Conservation (phyloP, 768 basidiomycete species). For the Tulasnella sp. region DNA sequence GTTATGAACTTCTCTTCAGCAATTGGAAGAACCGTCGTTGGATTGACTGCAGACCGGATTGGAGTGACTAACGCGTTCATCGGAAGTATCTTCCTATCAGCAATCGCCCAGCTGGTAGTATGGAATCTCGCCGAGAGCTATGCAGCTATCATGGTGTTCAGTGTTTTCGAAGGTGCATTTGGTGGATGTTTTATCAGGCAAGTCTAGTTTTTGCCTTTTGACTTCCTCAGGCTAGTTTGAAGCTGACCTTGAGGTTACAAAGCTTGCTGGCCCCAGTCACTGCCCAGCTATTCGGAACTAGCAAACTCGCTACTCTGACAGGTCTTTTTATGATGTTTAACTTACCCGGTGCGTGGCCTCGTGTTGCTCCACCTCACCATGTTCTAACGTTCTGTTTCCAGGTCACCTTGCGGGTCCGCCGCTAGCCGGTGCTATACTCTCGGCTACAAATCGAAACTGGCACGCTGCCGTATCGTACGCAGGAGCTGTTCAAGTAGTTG, state of each 20-base stretch:
- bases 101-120: slow-evolving; percentile 34
- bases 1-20: slow-evolving; percentile 29
- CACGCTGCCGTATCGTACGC: slow-evolving; percentile 29
- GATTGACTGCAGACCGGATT: slow-evolving; percentile 34
- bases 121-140: slow-evolving; percentile 36
- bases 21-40: slow-evolving; percentile 32
- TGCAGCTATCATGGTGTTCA: slow-evolving; percentile 30
- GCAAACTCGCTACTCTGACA: slow-evolving; percentile 20
- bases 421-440: slow-evolving; percentile 31
- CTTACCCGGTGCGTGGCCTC: slow-evolving; percentile 23
- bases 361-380: neutral
- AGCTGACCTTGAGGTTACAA: neutral
- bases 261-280: slow-evolving; percentile 32
- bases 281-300: slow-evolving; percentile 26
- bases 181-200: slow-evolving; percentile 32
- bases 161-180: slow-evolving; percentile 32
- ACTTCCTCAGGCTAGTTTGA: neutral
- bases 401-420: slow-evolving; percentile 32
- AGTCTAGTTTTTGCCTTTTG: neutral
- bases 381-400: neutral
- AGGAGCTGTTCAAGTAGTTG: slow-evolving; percentile 30
- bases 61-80: slow-evolving; percentile 39
- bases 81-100: slow-evolving; percentile 32
- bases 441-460: slow-evolving; percentile 31
- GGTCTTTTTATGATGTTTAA: slow-evolving; percentile 23